Conservation (phyloP, 192 early-diverging fungal genomes). For the Phycomyces nitens region DNA sequence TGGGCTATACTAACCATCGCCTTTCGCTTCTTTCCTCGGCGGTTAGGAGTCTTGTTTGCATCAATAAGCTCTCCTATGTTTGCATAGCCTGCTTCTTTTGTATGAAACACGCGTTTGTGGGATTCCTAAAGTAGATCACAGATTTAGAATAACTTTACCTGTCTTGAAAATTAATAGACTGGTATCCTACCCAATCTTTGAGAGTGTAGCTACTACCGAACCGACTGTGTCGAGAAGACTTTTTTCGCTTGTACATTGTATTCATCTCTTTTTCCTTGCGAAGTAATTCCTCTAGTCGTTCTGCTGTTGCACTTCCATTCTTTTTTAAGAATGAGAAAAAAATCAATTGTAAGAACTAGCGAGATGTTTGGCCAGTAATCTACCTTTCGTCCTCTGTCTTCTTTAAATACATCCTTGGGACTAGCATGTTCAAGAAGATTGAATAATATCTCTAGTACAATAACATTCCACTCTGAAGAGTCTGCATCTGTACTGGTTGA, state of each 20-base stretch:
- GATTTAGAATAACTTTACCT: too few species aligned
- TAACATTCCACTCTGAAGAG: conserved; percentile 58
- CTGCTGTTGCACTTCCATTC: conserved; percentile 32
- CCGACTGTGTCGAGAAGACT: conserved; percentile 49
- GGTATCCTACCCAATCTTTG: conserved; percentile 30
- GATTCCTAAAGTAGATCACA: conserved; percentile 27
- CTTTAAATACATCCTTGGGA: conserved; percentile 40
- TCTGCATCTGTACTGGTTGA: conserved; percentile 59
- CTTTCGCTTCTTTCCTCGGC: conserved; percentile 30
- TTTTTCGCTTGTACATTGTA: background rate
- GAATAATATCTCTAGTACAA: conserved; percentile 61
- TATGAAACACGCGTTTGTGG: conserved; percentile 34
- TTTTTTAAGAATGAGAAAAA: conserved; percentile 10
- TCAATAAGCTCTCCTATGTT: conserved; percentile 34
- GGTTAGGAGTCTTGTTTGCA: conserved; percentile 28
- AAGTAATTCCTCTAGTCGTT: conserved; percentile 15
- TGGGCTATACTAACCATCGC: conserved; percentile 24
- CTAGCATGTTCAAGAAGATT: conserved; percentile 54
- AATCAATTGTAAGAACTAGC: too few species aligned
- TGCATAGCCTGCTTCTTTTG: conserved; percentile 37
- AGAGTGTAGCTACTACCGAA: conserved; percentile 69
- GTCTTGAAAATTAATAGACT: background rate
- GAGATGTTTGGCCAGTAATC: too few species aligned
- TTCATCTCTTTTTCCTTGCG: conserved; percentile 7
- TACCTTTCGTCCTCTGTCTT: background rate